A percentile compares a stretch with the other conserved stretches of the same genome.
Evolutionary conservation across 257 asterid genomes (phyloP).

Genomic region (Mentha longifolia): DNA sequence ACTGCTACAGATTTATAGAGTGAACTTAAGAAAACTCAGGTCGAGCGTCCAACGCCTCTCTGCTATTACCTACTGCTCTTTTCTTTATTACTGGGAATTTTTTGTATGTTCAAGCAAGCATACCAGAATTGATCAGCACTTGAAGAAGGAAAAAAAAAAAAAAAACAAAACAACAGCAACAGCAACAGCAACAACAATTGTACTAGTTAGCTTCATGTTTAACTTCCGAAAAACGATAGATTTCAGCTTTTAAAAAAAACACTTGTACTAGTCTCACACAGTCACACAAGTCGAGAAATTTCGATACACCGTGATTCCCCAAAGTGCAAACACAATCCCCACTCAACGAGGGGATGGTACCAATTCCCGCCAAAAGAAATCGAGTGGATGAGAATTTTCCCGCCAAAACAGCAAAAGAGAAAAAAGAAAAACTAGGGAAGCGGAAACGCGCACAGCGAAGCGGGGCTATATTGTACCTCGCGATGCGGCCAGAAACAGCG

Average conservation of each 20-base stretch:
- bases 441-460: no score
- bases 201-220: no score
- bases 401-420: no score
- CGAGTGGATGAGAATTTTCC: neutral
- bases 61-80: neutral
- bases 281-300: no score
- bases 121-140: neutral
- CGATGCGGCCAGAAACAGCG: neutral
- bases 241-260: neutral
- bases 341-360: neutral
- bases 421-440: neutral
- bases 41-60: neutral
- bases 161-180: no score
- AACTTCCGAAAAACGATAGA: neutral
- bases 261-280: no score
- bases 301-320: neutral
- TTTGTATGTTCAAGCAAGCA: neutral
- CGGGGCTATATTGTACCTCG: neutral
- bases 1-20: no score
- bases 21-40: no score
- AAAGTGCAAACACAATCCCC: neutral
- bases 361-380: slow-evolving; percentile 6
- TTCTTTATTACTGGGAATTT: no score
- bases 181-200: no score
- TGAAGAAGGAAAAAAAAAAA: no score